A percentile compares a stretch with the other conserved stretches of the same genome.
Conservation (phyloP, 345 rosid species). For the Eucalyptus cloeziana region DNA sequence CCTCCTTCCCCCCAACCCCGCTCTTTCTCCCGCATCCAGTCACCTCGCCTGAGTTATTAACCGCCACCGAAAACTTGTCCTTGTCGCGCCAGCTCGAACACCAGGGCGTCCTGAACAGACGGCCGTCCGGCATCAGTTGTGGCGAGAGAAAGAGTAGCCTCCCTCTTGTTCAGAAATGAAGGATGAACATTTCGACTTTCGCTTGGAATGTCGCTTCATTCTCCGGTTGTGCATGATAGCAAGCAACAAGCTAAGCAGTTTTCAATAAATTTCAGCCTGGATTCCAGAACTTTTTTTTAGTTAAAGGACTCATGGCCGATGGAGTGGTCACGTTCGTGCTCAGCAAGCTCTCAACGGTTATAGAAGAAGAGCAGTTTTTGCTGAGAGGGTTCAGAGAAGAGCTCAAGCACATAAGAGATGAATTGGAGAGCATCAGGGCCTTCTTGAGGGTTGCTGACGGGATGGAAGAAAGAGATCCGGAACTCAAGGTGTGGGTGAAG, state of each 20-base stretch:
- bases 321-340: slow-evolving; percentile 9
- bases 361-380: not conserved
- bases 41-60: not conserved
- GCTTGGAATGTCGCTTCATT: not conserved
- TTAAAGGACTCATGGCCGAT: slow-evolving; percentile 6
- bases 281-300: not conserved
- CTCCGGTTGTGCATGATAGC: not conserved
- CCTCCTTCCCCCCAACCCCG: not conserved
- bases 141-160: not conserved
- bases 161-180: not conserved
- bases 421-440: slow-evolving; percentile 12
- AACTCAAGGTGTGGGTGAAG: slow-evolving; percentile 16
- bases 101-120: not conserved
- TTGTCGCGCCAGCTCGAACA: not conserved
- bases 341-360: not conserved
- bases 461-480: slow-evolving; percentile 6
- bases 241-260: not conserved
- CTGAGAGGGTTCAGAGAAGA: not conserved
- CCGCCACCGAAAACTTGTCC: not conserved
- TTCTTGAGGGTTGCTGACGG: slow-evolving; percentile 8
- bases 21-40: not conserved
- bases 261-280: not conserved
- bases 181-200: not conserved
- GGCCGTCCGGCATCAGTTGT: not conserved
- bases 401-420: slow-evolving; percentile 1